Conservation (phyloP, 352 stramenopile species). For the Phytophthora sansomeana region DNA sequence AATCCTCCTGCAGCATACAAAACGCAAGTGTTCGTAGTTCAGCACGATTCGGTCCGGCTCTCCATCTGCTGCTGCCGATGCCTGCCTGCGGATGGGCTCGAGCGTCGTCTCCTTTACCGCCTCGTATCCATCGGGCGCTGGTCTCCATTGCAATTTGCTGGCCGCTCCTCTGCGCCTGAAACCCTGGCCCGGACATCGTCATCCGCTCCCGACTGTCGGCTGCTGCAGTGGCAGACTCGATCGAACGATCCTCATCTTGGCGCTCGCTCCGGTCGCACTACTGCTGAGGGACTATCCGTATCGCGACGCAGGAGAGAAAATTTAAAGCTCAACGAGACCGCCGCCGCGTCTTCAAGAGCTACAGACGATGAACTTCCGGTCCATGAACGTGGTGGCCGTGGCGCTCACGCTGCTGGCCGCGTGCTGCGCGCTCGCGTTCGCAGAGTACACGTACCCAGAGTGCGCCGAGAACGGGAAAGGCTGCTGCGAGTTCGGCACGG, state of each 20-base stretch:
- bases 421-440: constrained; percentile 34
- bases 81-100: constrained; percentile 17
- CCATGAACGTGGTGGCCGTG: constrained; percentile 31
- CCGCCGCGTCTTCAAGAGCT: too few species aligned
- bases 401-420: constrained; percentile 35
- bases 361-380: constrained; percentile 34
- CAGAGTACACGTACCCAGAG: constrained; percentile 58
- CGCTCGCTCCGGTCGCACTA: neutral
- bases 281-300: too few species aligned
- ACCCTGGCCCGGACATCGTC: constrained; percentile 22
- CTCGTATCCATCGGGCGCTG: constrained; percentile 4
- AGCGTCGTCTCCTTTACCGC: constrained; percentile 25
- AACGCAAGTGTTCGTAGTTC: constrained; percentile 23
- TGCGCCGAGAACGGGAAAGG: constrained; percentile 49
- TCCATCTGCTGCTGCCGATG: constrained; percentile 23
- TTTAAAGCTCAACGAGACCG: too few species aligned
- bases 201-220: constrained; percentile 12
- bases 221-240: too few species aligned
- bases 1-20: constrained; percentile 26
- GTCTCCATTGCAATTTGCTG: neutral
- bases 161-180: constrained; percentile 10
- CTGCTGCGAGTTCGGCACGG: constrained; percentile 65
- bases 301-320: too few species aligned
- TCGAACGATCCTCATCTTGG: constrained; percentile 26
- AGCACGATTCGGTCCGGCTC: constrained; percentile 20